Percentiles rank a stretch among this genome's conserved stretches.
Conservation (phyloP, 2,329 filamentous ascomycete genomes). For the Pestalotiopsis sp. region DNA sequence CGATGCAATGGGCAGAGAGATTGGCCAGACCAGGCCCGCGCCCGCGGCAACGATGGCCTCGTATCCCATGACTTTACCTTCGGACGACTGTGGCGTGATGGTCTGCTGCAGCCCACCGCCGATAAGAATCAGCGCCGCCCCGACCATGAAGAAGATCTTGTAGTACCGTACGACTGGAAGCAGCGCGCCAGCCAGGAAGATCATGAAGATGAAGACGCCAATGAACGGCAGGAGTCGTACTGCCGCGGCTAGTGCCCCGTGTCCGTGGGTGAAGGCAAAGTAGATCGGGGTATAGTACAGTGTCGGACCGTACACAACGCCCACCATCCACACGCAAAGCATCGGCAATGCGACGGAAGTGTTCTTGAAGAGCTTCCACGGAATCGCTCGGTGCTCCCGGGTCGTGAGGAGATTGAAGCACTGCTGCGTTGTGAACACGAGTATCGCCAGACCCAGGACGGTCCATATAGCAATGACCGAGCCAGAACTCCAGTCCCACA, state of each 20-base stretch:
- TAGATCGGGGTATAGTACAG: constrained; percentile 58
- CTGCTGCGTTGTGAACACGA: constrained; percentile 51
- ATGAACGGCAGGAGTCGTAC: constrained; percentile 40
- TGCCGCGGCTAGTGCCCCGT: constrained; percentile 42
- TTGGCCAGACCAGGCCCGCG: constrained; percentile 33
- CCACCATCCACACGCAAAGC: constrained; percentile 38
- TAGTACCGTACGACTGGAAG: constrained; percentile 42
- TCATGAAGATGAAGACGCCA: constrained; percentile 55
- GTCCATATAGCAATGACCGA: constrained; percentile 49
- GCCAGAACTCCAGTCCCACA: constrained; percentile 50
- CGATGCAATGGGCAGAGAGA: constrained; percentile 32
- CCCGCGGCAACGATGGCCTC: constrained; percentile 34
- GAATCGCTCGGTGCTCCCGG: constrained; percentile 44
- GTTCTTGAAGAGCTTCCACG: constrained; percentile 42
- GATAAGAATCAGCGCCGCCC: constrained; percentile 27
- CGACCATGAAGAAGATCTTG: constrained; percentile 32
- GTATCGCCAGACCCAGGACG: constrained; percentile 44
- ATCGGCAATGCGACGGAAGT: constrained; percentile 44
- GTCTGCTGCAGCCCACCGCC: constrained; percentile 29
- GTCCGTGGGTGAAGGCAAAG: constrained; percentile 53
- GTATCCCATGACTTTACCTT: constrained; percentile 32
- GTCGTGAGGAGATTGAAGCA: constrained; percentile 46
- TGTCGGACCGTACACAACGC: constrained; percentile 39
- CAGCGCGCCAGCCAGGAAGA: constrained; percentile 54
- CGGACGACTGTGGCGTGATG: constrained; percentile 25